Percentiles rank a stretch among this genome's conserved stretches.
Evolutionary conservation across 495 filamentous ascomycete genomes (phyloP).

Genomic region (Oidiodendron maius): DNA sequence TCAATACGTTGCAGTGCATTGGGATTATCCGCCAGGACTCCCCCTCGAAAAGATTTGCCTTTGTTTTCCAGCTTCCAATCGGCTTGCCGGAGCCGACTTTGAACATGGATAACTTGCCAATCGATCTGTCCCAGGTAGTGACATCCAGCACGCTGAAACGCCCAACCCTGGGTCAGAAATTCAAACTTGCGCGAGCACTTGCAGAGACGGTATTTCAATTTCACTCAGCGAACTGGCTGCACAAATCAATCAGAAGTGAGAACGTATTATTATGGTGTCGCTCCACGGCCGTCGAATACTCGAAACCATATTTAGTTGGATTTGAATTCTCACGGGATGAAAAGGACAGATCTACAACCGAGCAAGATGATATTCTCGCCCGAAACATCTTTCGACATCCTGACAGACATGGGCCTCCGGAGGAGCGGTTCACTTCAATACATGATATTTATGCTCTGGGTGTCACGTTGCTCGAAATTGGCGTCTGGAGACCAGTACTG

Average conservation of each 20-base stretch:
- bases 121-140: too few species aligned
- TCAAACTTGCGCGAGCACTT: neutral
- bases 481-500: too few species aligned
- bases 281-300: neutral
- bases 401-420: constrained; percentile 17
- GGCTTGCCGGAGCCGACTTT: too few species aligned
- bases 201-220: neutral
- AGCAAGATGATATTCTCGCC: neutral
- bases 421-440: neutral
- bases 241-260: neutral
- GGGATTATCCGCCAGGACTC: too few species aligned
- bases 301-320: too few species aligned
- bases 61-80: too few species aligned
- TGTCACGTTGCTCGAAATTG: constrained; percentile 25
- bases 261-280: neutral
- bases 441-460: constrained; percentile 31
- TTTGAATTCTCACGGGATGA: neutral
- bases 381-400: constrained; percentile 26
- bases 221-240: neutral
- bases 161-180: neutral
- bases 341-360: neutral
- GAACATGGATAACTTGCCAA: too few species aligned
- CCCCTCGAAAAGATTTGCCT: too few species aligned
- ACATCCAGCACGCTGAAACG: too few species aligned
- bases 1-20: too few species aligned